Evolutionary conservation across 2,329 filamentous ascomycete species (phyloP).

Genomic region (Talaromyces sp.): DNA sequence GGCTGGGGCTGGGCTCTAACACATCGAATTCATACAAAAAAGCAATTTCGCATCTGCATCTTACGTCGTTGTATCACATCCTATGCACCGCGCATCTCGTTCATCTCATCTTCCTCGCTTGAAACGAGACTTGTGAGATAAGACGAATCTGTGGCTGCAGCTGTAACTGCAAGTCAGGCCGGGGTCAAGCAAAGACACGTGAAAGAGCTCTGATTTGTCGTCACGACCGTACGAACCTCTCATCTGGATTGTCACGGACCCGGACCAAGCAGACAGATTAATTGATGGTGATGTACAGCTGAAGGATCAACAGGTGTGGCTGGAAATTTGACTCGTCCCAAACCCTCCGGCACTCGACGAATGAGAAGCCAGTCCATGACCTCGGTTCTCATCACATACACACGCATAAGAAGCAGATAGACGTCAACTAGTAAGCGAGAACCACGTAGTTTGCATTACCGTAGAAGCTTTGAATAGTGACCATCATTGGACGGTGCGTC

Average conservation of each 20-base stretch:
- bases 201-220: background rate
- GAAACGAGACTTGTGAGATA: background rate
- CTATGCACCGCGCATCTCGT: background rate
- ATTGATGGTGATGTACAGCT: background rate
- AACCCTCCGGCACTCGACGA: background rate
- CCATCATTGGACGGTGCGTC: background rate
- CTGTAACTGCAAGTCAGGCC: background rate
- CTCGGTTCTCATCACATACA: background rate
- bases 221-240: background rate
- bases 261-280: background rate
- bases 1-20: too few species aligned
- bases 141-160: background rate
- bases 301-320: background rate
- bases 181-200: background rate
- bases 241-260: background rate
- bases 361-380: background rate
- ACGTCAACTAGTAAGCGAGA: background rate
- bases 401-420: background rate
- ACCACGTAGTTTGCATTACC: conserved; percentile 1
- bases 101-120: background rate
- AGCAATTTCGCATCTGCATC: background rate
- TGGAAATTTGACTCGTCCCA: background rate
- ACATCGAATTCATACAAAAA: background rate
- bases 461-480: background rate
- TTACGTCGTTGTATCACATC: background rate